Percentiles rank a stretch among this genome's conserved stretches.
phyloP scores from a whole-genome alignment of 1,284 basidiomycete genomes.

The Sanghuangporus weigelae region DNA sequence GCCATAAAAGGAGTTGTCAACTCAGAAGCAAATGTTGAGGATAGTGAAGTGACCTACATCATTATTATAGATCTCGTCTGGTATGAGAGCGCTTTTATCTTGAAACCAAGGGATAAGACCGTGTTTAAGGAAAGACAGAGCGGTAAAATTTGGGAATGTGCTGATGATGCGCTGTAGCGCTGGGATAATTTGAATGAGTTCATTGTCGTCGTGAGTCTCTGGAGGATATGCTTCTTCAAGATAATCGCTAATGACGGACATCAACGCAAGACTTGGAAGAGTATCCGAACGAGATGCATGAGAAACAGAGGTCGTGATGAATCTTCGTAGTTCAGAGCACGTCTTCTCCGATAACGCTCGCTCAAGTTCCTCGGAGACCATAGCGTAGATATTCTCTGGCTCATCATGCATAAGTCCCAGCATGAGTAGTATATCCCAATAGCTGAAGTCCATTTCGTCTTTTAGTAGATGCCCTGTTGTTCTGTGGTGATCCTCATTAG shows the following conservation, averaged over 20 bases:
- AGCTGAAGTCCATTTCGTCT: background rate
- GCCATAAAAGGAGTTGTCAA: background rate
- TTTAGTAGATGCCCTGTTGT: background rate
- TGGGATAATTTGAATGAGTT: background rate
- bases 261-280: background rate
- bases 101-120: constrained; percentile 14
- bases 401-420: background rate
- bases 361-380: background rate
- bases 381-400: background rate
- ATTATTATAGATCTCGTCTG: constrained; percentile 6
- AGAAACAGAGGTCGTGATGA: background rate
- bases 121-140: background rate
- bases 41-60: background rate
- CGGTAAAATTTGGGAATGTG: background rate
- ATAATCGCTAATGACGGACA: background rate
- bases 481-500: background rate
- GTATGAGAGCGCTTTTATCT: constrained; percentile 1
- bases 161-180: background rate
- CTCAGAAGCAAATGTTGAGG: background rate
- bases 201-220: background rate
- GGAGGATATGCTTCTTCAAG: constrained; percentile 5
- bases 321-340: background rate
- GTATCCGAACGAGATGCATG: background rate
- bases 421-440: background rate
- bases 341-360: background rate